phyloP scores from a whole-genome alignment of 2,329 filamentous ascomycete genomes.

The Ophiosphaerella korrae region DNA sequence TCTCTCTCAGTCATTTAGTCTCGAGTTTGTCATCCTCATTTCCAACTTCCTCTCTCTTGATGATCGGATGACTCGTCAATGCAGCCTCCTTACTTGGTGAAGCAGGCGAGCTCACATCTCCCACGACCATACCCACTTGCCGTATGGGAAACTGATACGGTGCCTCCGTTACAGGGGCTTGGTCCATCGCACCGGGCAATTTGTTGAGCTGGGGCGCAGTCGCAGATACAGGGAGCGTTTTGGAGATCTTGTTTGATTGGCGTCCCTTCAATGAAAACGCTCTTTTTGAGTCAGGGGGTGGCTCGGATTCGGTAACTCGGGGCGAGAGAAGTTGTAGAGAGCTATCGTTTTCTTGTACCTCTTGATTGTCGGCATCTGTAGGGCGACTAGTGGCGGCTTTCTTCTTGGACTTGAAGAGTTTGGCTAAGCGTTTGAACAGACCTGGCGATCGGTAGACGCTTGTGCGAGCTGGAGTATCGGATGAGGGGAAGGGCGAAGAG shows the following conservation, averaged over 20 bases:
- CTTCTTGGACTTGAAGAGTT: not conserved
- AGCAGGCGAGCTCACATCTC: not conserved
- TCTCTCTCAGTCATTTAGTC: constrained; percentile 3
- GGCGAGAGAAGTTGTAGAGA: constrained; percentile 9
- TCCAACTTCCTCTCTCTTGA: not conserved
- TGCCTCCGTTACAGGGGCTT: not conserved
- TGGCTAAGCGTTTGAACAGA: not conserved
- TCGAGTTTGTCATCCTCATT: not conserved
- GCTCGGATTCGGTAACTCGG: constrained; percentile 3
- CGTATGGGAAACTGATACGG: not conserved
- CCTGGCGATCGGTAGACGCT: not conserved
- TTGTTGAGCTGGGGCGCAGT: no score
- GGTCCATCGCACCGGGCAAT: not conserved
- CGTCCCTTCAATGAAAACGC: constrained; percentile 2
- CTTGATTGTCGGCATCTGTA: not conserved
- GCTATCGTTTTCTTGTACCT: not conserved
- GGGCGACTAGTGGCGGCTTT: not conserved
- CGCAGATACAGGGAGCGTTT: no score
- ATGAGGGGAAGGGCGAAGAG: not conserved
- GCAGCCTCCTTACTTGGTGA: constrained; percentile 9
- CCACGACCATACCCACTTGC: not conserved
- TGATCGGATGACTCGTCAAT: constrained; percentile 14
- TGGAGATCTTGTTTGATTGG: not conserved
- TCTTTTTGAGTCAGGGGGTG: not conserved
- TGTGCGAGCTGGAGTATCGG: not conserved